Percentiles rank a stretch among this genome's conserved stretches.
These are phyloP conservation scores for Camellia lanceoleosa DNA, from an alignment of 148 eudicot species.

Conservation along the genomic window DNA sequence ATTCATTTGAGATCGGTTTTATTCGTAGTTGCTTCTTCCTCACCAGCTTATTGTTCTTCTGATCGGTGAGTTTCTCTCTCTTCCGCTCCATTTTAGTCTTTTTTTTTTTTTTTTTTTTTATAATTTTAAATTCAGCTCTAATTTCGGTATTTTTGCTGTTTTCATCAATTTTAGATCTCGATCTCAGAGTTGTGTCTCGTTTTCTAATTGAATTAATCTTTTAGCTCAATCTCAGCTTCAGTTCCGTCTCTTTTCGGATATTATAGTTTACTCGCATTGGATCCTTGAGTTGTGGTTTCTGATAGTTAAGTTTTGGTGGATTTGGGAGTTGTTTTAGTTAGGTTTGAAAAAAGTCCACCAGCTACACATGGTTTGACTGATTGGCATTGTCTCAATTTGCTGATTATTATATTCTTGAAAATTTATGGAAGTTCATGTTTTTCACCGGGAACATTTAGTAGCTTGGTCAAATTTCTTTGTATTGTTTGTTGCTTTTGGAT, in stretches of 20 bases:
- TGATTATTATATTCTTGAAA: neutral
- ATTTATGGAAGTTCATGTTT: too few species aligned
- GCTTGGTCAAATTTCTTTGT: neutral
- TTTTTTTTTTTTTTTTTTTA: conserved; percentile 4
- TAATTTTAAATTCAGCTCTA: neutral
- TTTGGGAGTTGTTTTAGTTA: conserved; percentile 3
- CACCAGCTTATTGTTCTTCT: conserved; percentile 57
- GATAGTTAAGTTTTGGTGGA: conserved; percentile 5
- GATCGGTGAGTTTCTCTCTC: conserved; percentile 67
- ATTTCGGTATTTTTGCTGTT: conserved; percentile 13
- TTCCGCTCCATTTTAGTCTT: neutral
- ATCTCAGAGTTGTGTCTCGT: conserved; percentile 10
- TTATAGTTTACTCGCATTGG: neutral
- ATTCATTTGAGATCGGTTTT: conserved; percentile 87
- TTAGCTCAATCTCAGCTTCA: conserved; percentile 12
- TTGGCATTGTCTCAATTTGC: neutral
- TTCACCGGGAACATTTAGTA: neutral
- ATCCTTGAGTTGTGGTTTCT: conserved; percentile 6
- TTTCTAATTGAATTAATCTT: neutral
- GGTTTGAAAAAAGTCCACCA: neutral
- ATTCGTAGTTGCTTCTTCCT: conserved; percentile 70
- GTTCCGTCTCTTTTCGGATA: conserved; percentile 7
- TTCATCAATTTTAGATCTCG: conserved; percentile 28
- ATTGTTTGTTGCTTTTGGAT: neutral
- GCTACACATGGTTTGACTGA: neutral